A percentile compares a stretch with the other conserved stretches of the same genome.
Conservation (phyloP, 306 rosid species). For the Castanospermum australe region DNA sequence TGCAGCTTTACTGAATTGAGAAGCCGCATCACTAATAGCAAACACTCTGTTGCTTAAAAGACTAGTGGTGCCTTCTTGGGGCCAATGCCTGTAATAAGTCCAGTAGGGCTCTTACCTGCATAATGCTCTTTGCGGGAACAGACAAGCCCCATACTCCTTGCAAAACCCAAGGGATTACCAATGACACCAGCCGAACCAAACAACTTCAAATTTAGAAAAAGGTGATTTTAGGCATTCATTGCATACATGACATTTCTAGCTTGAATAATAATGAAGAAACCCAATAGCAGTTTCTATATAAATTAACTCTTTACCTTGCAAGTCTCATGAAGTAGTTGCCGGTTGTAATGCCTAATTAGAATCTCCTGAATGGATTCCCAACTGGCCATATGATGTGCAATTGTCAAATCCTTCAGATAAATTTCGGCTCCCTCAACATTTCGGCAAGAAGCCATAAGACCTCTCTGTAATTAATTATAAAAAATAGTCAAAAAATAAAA, state of each 20-base stretch:
- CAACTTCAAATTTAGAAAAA: slow-evolving; percentile 56
- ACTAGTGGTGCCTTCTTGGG: slow-evolving; percentile 95
- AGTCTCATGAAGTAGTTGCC: slow-evolving; percentile 92
- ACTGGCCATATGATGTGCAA: slow-evolving; percentile 94
- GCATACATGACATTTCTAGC: not conserved
- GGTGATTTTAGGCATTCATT: slow-evolving; percentile 1
- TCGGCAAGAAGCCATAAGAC: slow-evolving; percentile 91
- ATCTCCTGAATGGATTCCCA: slow-evolving; percentile 82
- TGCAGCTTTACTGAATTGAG: slow-evolving; percentile 96
- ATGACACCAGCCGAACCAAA: slow-evolving; percentile 98
- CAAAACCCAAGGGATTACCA: slow-evolving; percentile 98
- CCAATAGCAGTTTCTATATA: not conserved
- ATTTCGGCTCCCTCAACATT: slow-evolving; percentile 94
- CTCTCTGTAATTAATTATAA: slow-evolving; percentile 64
- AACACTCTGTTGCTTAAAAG: slow-evolving; percentile 89
- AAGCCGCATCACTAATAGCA: slow-evolving; percentile 92
- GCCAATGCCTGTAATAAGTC: slow-evolving; percentile 86
- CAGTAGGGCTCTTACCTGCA: slow-evolving; percentile 94
- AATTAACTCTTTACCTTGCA: slow-evolving; percentile 61
- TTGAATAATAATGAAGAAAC: not conserved
- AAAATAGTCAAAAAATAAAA: slow-evolving; percentile 1
- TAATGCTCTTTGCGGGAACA: slow-evolving; percentile 80
- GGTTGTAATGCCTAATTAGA: slow-evolving; percentile 75
- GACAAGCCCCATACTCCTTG: slow-evolving; percentile 88
- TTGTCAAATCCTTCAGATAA: slow-evolving; percentile 73